phyloP scores from a whole-genome alignment of 2,329 filamentous ascomycete species.

The Bimuria novae-zelandiae region DNA sequence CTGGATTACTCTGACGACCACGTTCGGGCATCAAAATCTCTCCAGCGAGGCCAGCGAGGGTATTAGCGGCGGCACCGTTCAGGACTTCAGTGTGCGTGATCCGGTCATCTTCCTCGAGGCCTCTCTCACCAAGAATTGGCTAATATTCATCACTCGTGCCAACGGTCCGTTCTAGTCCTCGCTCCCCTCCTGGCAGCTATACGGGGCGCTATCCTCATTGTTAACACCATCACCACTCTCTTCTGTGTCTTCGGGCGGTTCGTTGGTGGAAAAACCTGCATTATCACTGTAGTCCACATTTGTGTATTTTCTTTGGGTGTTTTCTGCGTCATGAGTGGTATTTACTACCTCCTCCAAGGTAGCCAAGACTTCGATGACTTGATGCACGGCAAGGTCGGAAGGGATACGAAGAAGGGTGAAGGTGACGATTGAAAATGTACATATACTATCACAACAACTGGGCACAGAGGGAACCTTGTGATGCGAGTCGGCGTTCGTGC shows the following conservation, averaged over 20 bases:
- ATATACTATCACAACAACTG: too few species aligned
- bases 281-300: constrained; percentile 83
- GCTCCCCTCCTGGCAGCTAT: constrained; percentile 82
- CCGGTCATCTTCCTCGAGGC: constrained; percentile 88
- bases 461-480: too few species aligned
- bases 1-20: constrained; percentile 88
- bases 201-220: constrained; percentile 76
- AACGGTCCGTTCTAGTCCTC: constrained; percentile 93
- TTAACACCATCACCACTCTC: constrained; percentile 82
- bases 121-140: constrained; percentile 90
- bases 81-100: constrained; percentile 84
- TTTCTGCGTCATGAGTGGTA: constrained; percentile 79
- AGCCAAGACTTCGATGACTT: constrained; percentile 85
- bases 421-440: too few species aligned
- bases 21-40: constrained; percentile 59
- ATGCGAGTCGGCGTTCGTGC: too few species aligned
- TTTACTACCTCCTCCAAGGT: constrained; percentile 81
- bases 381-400: constrained; percentile 89
- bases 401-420: constrained; percentile 79
- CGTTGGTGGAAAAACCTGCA: constrained; percentile 69
- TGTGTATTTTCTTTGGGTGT: constrained; percentile 92
- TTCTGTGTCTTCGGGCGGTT: constrained; percentile 89
- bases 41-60: constrained; percentile 51
- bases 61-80: constrained; percentile 79
- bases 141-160: constrained; percentile 94